A percentile compares a stretch with the other conserved stretches of the same genome.
Conservation (phyloP, 768 basidiomycete species). For the Panus rudis region DNA sequence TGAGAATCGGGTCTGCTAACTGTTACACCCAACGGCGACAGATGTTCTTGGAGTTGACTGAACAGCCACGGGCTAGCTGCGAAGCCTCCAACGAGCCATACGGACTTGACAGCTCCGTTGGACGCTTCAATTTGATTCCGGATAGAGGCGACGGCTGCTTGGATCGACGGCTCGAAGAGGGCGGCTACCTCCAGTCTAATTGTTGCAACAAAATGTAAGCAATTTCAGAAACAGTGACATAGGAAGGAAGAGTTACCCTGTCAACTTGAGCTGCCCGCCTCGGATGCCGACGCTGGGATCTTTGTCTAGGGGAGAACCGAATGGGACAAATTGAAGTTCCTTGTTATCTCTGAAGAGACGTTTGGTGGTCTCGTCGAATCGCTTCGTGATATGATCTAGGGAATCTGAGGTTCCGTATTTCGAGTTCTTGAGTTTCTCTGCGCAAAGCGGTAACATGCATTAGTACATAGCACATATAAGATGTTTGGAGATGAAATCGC, state of each 20-base stretch:
- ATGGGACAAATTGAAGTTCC: conserved; percentile 65
- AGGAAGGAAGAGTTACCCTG: conserved; percentile 40
- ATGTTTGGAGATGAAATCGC: conserved; percentile 4
- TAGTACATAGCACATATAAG: conserved; percentile 1
- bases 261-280: conserved; percentile 62
- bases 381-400: conserved; percentile 71
- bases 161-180: conserved; percentile 73
- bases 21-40: conserved; percentile 45
- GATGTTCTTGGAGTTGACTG: conserved; percentile 63
- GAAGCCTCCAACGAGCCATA: conserved; percentile 79
- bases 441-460: background rate
- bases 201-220: background rate
- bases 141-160: conserved; percentile 65
- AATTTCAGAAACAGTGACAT: background rate
- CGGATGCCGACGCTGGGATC: conserved; percentile 64
- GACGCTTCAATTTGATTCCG: conserved; percentile 65
- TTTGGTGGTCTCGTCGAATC: conserved; percentile 81
- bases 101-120: conserved; percentile 68
- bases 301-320: conserved; percentile 75
- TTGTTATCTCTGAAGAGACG: conserved; percentile 65
- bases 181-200: conserved; percentile 47
- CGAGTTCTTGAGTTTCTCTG: conserved; percentile 68
- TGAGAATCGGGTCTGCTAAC: conserved; percentile 76
- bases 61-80: conserved; percentile 81
- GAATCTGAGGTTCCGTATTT: conserved; percentile 67